A percentile compares a stretch with the other conserved stretches of the same genome.
phyloP scores from a whole-genome alignment of 2,329 filamentous ascomycete genomes.

The Pseudogymnoascus sp. region DNA sequence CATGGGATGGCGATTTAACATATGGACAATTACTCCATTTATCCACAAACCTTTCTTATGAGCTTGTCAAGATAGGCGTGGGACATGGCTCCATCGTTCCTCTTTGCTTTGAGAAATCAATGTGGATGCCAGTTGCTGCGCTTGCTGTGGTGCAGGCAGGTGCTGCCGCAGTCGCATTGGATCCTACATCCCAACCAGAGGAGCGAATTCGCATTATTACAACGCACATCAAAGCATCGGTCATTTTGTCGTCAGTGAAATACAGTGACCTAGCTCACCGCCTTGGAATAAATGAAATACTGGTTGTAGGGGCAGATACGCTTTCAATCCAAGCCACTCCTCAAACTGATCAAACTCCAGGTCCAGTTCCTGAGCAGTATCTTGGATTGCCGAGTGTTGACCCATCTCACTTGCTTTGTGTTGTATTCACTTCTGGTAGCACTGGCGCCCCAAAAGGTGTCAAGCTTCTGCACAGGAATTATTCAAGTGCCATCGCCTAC shows the following conservation, averaged over 20 bases:
- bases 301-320: neutral
- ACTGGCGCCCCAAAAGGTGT: constrained; percentile 17
- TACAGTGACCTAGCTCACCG: neutral
- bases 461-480: constrained; percentile 2
- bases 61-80: neutral
- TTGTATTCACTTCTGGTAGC: constrained; percentile 15
- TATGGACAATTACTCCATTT: constrained; percentile 4
- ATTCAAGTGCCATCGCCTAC: neutral
- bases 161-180: constrained; percentile 26
- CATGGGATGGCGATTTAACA: constrained; percentile 12
- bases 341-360: neutral
- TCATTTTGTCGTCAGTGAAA: constrained; percentile 6
- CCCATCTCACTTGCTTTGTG: neutral
- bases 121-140: constrained; percentile 24
- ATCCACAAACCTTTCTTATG: constrained; percentile 8
- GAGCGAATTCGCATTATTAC: constrained; percentile 13
- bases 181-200: constrained; percentile 26
- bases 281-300: neutral
- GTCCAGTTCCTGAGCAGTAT: neutral
- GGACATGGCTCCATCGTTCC: constrained; percentile 16
- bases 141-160: constrained; percentile 28
- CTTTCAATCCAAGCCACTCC: neutral
- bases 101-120: constrained; percentile 28
- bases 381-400: neutral
- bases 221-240: neutral